Base-by-base conservation (phyloP, 2,329 filamentous ascomycete species). In the Ophiocordyceps australis region DNA sequence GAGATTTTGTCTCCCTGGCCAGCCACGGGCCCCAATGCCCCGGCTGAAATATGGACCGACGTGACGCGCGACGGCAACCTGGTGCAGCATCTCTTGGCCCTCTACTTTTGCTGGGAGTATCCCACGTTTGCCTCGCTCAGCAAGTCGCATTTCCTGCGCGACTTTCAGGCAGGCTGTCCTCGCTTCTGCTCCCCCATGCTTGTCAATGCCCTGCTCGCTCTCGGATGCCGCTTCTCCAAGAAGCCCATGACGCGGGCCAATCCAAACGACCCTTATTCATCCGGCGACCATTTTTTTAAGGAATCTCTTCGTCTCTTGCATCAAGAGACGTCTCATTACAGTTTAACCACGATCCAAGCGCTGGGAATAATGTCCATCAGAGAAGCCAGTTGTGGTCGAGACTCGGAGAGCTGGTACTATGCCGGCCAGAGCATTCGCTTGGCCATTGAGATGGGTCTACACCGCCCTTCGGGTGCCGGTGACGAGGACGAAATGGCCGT, bases 61-160 rank as follows among this genome's bases (percentile, higher is more conserved):
- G 58, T 78, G 14, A 75, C 71, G 3, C 40, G 45, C 4, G 71
- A 79, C 34, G 38, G 53, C 9, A 49, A 44, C 9, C 57, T 79
- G 17, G 65, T 79, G 2, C 58, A 71, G 32, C 70, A 74, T 36
- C 54, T 79, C 8, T 48, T 79, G 27, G 58, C 64, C 1, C 52
- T 78, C 17, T 80, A 79, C 47, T 80, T 80, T 35, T 76, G 72
- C 51, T 81, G 75, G 65, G 68, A 76, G 35, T 79, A 82, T 42
- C 73, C 76, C 3, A 80, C 74, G 9, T 80, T 79, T 46, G 68
- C 74, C 4, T 68, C 76, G 3, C 60, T 82, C 23, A 77, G 71
- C 39, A 74, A 76, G 40, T 71, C 78, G 37, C 66, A 74, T 38
- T 81, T 80, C 37, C 52, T 75, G 30, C 58, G 59, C 26, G 74